Evolutionary conservation across 106 monocot genomes (phyloP).

Genomic region (Dioscorea zingiberensis): DNA sequence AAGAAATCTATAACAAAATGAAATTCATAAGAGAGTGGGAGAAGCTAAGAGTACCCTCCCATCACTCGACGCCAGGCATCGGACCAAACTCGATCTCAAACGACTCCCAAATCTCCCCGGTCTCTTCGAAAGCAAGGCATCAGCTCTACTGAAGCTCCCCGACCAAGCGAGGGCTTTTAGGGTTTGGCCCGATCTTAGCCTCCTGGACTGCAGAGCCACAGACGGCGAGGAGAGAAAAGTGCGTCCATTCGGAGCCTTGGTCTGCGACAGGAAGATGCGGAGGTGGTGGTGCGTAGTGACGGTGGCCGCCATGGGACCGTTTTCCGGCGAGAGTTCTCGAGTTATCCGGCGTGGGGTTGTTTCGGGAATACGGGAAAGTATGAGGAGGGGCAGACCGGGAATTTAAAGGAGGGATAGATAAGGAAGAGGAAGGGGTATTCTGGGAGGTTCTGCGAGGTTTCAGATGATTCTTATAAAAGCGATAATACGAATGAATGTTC

Average conservation of each 20-base stretch:
- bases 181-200: neutral
- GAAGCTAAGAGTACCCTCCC: slow-evolving; percentile 41
- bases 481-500: too few species aligned
- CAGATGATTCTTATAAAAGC: too few species aligned
- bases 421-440: neutral
- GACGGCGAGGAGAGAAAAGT: slow-evolving; percentile 6
- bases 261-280: slow-evolving; percentile 1
- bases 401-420: slow-evolving; percentile 1
- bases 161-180: slow-evolving; percentile 34
- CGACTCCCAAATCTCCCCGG: slow-evolving; percentile 5
- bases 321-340: neutral
- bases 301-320: slow-evolving; percentile 19
- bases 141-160: slow-evolving; percentile 16
- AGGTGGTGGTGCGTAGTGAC: slow-evolving; percentile 12
- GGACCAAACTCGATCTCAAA: slow-evolving; percentile 23
- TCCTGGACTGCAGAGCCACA: neutral
- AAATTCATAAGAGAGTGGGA: neutral
- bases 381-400: neutral
- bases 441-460: neutral
- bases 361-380: neutral
- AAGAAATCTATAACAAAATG: neutral
- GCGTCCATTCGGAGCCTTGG: neutral
- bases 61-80: slow-evolving; percentile 65
- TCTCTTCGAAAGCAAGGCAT: slow-evolving; percentile 13
- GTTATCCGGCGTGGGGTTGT: slow-evolving; percentile 1